phyloP scores from a whole-genome alignment of 441 rosid genomes.

The Corymbia calophylla region DNA sequence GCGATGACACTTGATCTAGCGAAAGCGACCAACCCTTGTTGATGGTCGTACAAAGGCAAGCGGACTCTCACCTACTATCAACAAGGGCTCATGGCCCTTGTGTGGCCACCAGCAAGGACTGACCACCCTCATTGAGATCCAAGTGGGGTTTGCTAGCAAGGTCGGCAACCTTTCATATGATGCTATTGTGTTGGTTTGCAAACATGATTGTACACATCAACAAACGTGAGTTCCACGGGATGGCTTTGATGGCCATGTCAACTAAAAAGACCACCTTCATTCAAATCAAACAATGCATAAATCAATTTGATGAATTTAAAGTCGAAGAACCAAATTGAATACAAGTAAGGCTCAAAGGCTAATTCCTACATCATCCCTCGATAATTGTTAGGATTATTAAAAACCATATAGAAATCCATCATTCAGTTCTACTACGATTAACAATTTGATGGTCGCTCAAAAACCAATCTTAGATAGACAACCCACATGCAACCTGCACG shows the following conservation, averaged over 20 bases:
- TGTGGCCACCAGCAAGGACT: neutral
- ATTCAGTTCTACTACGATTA: neutral
- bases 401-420: neutral
- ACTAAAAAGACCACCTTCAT: neutral
- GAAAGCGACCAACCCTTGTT: neutral
- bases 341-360: neutral
- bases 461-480: neutral
- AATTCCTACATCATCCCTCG: neutral
- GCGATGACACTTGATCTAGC: fast-evolving
- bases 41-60: neutral
- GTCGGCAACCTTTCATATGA: neutral
- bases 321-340: neutral
- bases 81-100: neutral
- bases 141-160: neutral
- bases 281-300: neutral
- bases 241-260: neutral
- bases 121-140: neutral
- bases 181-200: neutral
- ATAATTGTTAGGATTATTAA: neutral
- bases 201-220: neutral
- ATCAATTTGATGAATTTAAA: neutral
- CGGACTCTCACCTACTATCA: neutral
- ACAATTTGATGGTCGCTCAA: neutral
- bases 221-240: neutral
- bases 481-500: neutral